Evolutionary conservation across 2,329 filamentous ascomycete genomes (phyloP), one percentile per base, ranked within the genome.

Genomic region (Lachnellula hyalina): DNA sequence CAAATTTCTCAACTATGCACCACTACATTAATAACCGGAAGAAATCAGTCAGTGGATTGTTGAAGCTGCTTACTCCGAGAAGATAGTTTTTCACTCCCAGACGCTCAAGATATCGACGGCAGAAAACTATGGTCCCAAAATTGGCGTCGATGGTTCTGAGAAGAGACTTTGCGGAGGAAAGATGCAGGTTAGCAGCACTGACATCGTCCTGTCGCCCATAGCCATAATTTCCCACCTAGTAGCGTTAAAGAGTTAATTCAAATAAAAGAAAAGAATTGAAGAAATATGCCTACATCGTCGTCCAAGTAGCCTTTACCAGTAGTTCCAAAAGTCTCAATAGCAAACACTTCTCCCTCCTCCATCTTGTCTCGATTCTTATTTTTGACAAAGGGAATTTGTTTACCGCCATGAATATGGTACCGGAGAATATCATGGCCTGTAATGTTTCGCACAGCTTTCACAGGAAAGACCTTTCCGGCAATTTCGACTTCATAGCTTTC

Each of bases 31-130:
- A n/a, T 15, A 40, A 40, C 36, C 5, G 47, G 4, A 34, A 47
- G 5, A 3, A 32, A 32, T 2, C 8, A 6, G 32, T 23, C 1
- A 14, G 25, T 35, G 8, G 1, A 15, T 7, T n/a, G 50, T 64
- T 87, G 82, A 1, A 89, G 89, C 32, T 19, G 73, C 85, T 72
- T 76, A 93, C 89, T 46, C 92, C 92, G 7, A 96, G 79, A 38
- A 96, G 81, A 70, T 97, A 96, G 73, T 96, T 96, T 58, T 96
- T 90, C 71, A 95, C 89, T 25, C 93, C 92, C n/a, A 96, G 74
- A 52, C 92, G 86, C 73, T 96, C 92, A 57, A 97, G 78, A 70
- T 96, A 96, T 63, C 92, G 84, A 60, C 92, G 81, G 72, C 90
- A 96, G 73, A 91, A 97, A 2, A 91, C 91, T 63, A 97, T 74